phyloP scores from a whole-genome alignment of 2,329 filamentous ascomycete genomes.

The Myriosclerotinia duriaeana region DNA sequence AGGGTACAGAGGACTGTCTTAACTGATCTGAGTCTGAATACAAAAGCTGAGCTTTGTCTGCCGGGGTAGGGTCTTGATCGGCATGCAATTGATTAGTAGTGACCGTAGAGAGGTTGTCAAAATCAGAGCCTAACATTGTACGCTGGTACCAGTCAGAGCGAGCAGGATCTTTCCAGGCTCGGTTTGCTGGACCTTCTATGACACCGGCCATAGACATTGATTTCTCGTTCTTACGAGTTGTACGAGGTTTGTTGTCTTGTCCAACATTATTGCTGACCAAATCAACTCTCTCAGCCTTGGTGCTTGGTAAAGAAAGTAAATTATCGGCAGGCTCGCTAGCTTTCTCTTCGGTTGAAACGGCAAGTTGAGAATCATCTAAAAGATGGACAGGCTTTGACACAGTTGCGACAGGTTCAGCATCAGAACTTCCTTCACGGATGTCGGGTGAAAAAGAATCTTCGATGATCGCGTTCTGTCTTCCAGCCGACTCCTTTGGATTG shows the following conservation, averaged over 20 bases:
- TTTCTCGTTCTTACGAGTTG: not conserved
- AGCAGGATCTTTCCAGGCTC: conserved; percentile 4
- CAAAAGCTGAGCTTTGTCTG: not conserved
- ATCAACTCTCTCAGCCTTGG: not conserved
- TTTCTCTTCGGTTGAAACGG: not conserved
- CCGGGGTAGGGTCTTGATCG: not conserved
- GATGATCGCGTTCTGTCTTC: not conserved
- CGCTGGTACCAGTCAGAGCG: not conserved
- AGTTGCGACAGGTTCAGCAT: not conserved
- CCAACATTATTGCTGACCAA: not conserved
- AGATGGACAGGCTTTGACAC: not conserved
- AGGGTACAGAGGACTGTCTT: not conserved
- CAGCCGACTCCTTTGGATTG: not conserved
- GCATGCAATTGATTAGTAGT: not conserved
- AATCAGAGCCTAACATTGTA: not conserved
- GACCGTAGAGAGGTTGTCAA: not conserved
- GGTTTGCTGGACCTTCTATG: not conserved
- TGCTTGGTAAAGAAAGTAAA: not conserved
- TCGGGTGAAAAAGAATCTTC: not conserved
- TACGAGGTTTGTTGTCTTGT: not conserved
- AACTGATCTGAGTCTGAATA: not conserved
- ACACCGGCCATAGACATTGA: conserved; percentile 1
- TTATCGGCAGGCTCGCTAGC: not conserved
- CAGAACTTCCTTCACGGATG: not conserved
- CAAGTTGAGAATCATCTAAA: not conserved